Base-by-base conservation (phyloP, 352 stramenopile genomes). In the Bremia lactucae region DNA sequence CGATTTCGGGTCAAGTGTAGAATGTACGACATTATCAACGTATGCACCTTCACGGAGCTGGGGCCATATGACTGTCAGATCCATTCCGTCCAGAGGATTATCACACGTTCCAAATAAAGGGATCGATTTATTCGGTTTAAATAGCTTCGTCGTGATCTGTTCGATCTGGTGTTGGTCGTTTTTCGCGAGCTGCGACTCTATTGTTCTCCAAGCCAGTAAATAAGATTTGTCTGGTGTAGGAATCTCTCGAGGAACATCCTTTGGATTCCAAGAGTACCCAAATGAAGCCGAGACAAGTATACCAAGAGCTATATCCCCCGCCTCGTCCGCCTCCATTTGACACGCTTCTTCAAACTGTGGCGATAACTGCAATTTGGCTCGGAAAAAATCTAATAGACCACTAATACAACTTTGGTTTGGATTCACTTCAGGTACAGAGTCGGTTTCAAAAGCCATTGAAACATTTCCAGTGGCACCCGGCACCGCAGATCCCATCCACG, bases 1-100 rank as follows among this genome's bases (percentile, higher is more conserved):
- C 5, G 63, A 72, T 15, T 52, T 64, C 1, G 76, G 68, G 36
- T 87, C 67, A 24, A 91, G 47, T 1, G 75, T 87, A 29, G 79
- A 87, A 35, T 91, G 79, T 18, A 91, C 79, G 2, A 72, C 73
- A 44, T 91, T 91, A 52, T 91, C 79, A 3, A 91, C 79, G 29
- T 85, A 91, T 4, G 71, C 77, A 4, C 79, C 79, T 66, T 91
- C 79, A 24, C 73, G 62, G 22, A 91, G 47, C 24, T 76, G 76
- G 0, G 72, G 68, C 79, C 79, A 91, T 16, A 68, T 67, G 3
- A 68, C 60, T 2, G 62, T 76, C 13, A 91, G 58, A 33, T 83
- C 56, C 38, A 91, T 64, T 21, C 52, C 64, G 2, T 57, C 25
- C 13, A 91, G 42, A 28, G 79, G 72, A 31, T 62, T 80, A 21